Evolutionary conservation across 257 asterid genomes (phyloP).

Genomic region (Osmanthus fragrans): DNA sequence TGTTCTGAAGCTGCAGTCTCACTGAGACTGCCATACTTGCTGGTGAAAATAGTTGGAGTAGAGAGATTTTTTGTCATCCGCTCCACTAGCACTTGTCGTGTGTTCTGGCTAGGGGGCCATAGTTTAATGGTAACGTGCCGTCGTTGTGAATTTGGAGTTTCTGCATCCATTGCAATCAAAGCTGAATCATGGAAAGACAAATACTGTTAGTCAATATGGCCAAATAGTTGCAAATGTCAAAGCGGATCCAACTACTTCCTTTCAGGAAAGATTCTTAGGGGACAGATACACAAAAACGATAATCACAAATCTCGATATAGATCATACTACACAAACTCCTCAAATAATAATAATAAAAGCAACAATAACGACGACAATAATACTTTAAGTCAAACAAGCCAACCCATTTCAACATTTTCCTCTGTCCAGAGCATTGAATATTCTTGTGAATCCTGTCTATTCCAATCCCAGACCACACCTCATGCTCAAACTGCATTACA

Average conservation of each 20-base stretch:
- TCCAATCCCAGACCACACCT: not conserved
- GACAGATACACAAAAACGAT: not conserved
- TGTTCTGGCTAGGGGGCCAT: conserved; percentile 95
- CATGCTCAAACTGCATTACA: not conserved
- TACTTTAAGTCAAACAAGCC: not conserved
- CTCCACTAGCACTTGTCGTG: conserved; percentile 73
- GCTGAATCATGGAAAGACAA: conserved; percentile 21
- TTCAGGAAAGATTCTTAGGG: not conserved
- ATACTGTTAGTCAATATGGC: conserved; percentile 1
- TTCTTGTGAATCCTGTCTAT: not conserved
- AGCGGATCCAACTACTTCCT: not conserved
- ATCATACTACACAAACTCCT: not conserved
- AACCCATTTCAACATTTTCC: not conserved
- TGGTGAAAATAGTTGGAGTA: conserved; percentile 86
- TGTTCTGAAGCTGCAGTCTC: conserved; percentile 56
- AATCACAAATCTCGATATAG: conserved; percentile 1
- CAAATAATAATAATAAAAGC: not conserved
- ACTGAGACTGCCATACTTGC: conserved; percentile 73
- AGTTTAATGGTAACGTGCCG: conserved; percentile 71
- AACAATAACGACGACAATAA: too few species aligned
- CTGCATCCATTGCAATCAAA: conserved; percentile 57
- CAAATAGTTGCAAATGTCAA: conserved; percentile 5
- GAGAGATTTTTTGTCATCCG: conserved; percentile 82
- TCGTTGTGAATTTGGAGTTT: conserved; percentile 51
- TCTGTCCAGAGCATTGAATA: not conserved